Evolutionary conservation across 768 basidiomycete species (phyloP).

Genomic region (Tylopilus felleus): DNA sequence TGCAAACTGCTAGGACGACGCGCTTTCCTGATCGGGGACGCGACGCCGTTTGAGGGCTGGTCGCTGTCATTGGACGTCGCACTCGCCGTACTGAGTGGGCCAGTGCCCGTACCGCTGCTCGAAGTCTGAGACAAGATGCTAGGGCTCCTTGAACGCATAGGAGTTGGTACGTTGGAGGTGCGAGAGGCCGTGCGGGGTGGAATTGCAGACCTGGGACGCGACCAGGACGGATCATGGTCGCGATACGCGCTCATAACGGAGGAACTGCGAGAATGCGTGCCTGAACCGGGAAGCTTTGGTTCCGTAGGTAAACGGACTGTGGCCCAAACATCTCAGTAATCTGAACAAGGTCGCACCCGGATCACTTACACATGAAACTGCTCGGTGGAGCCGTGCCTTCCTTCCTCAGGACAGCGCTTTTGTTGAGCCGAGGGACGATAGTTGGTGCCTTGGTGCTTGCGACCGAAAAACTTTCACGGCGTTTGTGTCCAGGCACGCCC

Average conservation of each 20-base stretch:
- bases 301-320: constrained; percentile 48
- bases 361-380: constrained; percentile 67
- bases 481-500: constrained; percentile 82
- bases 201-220: constrained; percentile 15
- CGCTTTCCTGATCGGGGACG: constrained; percentile 26
- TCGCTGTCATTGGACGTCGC: constrained; percentile 23
- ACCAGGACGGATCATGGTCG: constrained; percentile 16
- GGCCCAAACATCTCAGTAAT: constrained; percentile 3
- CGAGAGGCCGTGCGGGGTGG: constrained; percentile 44
- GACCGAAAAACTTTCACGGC: constrained; percentile 71
- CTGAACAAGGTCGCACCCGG: neutral
- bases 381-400: constrained; percentile 52
- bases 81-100: constrained; percentile 28
- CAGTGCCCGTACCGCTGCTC: constrained; percentile 23
- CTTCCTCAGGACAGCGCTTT: constrained; percentile 43
- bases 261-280: constrained; percentile 38
- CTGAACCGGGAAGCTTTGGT: constrained; percentile 40
- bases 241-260: constrained; percentile 36
- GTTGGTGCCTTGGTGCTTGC: constrained; percentile 45
- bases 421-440: constrained; percentile 44
- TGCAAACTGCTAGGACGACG: constrained; percentile 57
- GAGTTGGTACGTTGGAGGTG: constrained; percentile 23
- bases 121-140: constrained; percentile 28
- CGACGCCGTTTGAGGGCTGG: constrained; percentile 15
- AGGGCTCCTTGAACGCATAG: constrained; percentile 17